Base-by-base conservation (phyloP, 78 protist species). In the Speleostelium caveatum region DNA sequence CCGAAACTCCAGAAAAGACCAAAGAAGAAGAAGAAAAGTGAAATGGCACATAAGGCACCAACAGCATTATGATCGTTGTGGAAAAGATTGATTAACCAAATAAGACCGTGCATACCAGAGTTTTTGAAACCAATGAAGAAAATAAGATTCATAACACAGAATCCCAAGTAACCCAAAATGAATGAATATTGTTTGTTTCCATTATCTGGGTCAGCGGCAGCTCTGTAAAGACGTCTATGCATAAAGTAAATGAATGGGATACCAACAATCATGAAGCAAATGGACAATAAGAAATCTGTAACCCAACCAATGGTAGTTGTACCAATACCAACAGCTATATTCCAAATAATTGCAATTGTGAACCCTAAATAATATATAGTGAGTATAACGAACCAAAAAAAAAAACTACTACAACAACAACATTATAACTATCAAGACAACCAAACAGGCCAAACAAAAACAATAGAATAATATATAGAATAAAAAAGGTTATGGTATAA, bases 61-160 rank as follows among this genome's bases (percentile, higher is more conserved):
- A 80, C 89, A 1, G 89, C 89, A 49, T 45, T 80, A 30, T 80
- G 89, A 36, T 80, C 61, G 56, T 80, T 80, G 77, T 80, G 89
- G 89, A 68, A 80, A 38, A 80, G 77, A n/a, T 42, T 33, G 56
- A 80, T 80, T 1, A 80, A 33, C 89, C 89, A 80, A 53, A 80
- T 35, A 19, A 80, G 49, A 55, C 89, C 89, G 39, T 72, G 65
- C 89, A 80, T 80, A 67, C 89, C 89, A 28, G 89, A 80, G 26
- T 72, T 53, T 38, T 80, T 80, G 77, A 80, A 68, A 67, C 89
- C 89, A 41, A 80, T 41, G 33, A 53, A 65, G 51, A 80, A 80
- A 24, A 65, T 56, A 68, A 80, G 3, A 32, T 51, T 58, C 24
- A 80, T 67, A 16, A n/a, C 38, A 36, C 65, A 8, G 0, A 80